Conservation (phyloP, 441 rosid species). For the Pelargonium citronellum region DNA sequence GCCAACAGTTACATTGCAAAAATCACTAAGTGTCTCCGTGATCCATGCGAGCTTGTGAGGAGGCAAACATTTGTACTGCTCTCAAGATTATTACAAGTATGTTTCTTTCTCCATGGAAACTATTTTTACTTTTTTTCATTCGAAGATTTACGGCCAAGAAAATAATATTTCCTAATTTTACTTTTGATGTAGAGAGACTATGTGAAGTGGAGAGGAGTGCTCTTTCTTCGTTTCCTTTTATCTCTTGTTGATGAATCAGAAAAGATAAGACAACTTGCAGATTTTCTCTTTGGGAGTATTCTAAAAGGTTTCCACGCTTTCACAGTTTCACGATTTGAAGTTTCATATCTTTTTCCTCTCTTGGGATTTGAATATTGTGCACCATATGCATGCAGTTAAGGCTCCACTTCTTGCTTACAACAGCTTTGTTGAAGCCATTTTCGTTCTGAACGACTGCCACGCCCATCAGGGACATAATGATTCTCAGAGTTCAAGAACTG, state of each 20-base stretch:
- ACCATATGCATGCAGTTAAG: slow-evolving; percentile 50
- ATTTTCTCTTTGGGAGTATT: slow-evolving; percentile 79
- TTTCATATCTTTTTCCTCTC: not conserved
- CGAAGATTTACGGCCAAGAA: not conserved
- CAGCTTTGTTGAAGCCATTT: slow-evolving; percentile 91
- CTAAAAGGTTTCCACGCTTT: slow-evolving; percentile 53
- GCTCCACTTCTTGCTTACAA: slow-evolving; percentile 96
- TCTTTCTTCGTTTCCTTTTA: slow-evolving; percentile 78
- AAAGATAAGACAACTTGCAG: slow-evolving; percentile 81
- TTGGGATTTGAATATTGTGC: slow-evolving; percentile 23
- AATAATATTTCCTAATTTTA: slow-evolving; percentile 13
- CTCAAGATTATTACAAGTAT: slow-evolving; percentile 85
- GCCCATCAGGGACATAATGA: slow-evolving; percentile 52
- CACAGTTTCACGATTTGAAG: slow-evolving; percentile 5
- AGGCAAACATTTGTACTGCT: slow-evolving; percentile 88
- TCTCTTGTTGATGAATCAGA: slow-evolving; percentile 88
- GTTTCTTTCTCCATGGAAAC: slow-evolving; percentile 3
- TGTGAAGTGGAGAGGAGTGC: slow-evolving; percentile 93
- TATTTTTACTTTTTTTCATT: not conserved
- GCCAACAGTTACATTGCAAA: slow-evolving; percentile 68
- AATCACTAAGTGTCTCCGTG: slow-evolving; percentile 76
- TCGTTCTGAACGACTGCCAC: slow-evolving; percentile 73
- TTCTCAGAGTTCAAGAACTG: slow-evolving; percentile 46
- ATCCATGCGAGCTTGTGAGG: slow-evolving; percentile 87
- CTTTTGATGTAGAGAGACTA: slow-evolving; percentile 70